Evolutionary conservation across 2,329 filamentous ascomycete species (phyloP), one percentile per base, ranked within the genome.

Genomic region (Talaromyces marneffei): DNA sequence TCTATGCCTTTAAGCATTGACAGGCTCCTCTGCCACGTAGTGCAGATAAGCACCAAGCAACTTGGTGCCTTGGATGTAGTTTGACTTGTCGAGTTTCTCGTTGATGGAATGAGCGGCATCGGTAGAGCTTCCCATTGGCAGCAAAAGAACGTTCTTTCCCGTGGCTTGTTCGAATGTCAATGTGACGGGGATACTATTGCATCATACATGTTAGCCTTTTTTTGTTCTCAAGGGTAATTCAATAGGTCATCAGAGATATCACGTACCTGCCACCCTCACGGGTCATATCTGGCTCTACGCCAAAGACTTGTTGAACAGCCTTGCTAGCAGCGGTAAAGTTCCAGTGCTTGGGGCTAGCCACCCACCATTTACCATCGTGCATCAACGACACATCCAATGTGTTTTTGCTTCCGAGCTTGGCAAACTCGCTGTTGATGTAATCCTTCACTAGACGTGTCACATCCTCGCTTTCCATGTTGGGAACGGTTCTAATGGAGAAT

Each of bases 51-150:
- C 90, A 53, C 94, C 94, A 62, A 99, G 79, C 65, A 99, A 79
- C 85, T 99, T 99, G 70, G 90, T 97, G 54, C 94, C 94, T 81
- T 99, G 92, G 71, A 99, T 96, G 76, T 99, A 99, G 79, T 99
- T 99, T 73, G 85, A 86, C 84, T 90, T 92, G 77, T 99, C 94
- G 62, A 99, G 82, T 84, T 96, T 97, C 85, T 97, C 94, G 76
- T 99, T 99, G 78, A 97, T 95, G 35, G 91, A 96, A 79, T 99
- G 94, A 7, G 94, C 94, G 44, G 90, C 92, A 75, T 97, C 94
- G 1, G 93, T 99, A 46, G 90, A 95, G 81, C 90, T 96, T 50
- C 94, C 94, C 94, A 99, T 97, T 33, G 94, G 94, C 67, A 99
- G 79, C 66, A 99, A 81, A 61, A 99, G 80, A 44, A 97, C 93